phyloP scores from a whole-genome alignment of 768 basidiomycete species.

The Boletales sp. region DNA sequence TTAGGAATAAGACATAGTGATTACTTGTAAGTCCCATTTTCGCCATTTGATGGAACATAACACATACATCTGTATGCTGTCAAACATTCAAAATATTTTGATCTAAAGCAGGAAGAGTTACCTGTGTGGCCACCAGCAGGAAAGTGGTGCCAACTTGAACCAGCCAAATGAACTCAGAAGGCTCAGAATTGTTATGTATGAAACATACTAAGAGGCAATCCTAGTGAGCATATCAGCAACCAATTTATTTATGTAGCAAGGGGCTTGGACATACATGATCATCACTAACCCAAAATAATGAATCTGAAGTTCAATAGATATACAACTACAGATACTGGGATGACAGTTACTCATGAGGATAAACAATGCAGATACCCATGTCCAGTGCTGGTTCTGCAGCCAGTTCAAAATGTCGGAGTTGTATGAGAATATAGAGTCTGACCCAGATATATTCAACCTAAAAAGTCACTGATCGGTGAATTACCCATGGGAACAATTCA shows the following conservation, averaged over 20 bases:
- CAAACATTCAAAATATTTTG: neutral
- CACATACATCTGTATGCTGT: neutral
- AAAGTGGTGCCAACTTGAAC: neutral
- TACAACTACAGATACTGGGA: too few relatives aligned
- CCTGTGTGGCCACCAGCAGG: neutral
- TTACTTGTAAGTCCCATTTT: neutral
- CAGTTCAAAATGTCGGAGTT: too few relatives aligned
- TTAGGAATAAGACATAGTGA: too few relatives aligned
- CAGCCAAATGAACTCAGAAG: neutral
- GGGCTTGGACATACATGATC: neutral
- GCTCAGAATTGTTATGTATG: too few relatives aligned
- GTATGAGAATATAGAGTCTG: too few relatives aligned
- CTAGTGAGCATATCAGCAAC: neutral
- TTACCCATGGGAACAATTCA: too few relatives aligned
- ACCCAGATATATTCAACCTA: too few relatives aligned
- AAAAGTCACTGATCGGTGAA: too few relatives aligned
- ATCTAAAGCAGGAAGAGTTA: neutral
- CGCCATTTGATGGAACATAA: too few relatives aligned
- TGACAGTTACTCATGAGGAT: too few relatives aligned
- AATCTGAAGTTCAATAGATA: neutral
- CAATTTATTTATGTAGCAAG: neutral
- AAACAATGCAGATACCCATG: neutral
- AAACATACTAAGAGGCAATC: neutral
- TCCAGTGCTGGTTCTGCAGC: neutral
- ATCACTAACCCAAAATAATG: neutral